Evolutionary conservation across 345 rosid species (phyloP).

Genomic region (Raphanus sativus): DNA sequence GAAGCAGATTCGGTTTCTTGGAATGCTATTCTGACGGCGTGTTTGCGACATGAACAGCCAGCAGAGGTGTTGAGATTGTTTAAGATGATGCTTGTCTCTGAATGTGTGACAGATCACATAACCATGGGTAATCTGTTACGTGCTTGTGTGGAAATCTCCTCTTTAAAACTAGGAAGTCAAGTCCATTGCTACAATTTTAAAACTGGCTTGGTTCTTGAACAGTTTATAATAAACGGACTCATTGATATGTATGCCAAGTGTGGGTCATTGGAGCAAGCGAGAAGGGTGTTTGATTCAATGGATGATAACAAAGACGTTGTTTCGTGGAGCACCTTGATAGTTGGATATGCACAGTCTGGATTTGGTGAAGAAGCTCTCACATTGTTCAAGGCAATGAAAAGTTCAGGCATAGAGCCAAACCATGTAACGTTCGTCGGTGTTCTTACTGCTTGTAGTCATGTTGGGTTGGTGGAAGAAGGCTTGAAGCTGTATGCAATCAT

Average conservation of each 20-base stretch:
- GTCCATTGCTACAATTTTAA: conserved; percentile 55
- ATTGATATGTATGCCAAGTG: conserved; percentile 78
- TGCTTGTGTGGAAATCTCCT: conserved; percentile 64
- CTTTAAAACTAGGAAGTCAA: conserved; percentile 67
- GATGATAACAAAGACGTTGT: conserved; percentile 54
- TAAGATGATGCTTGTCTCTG: conserved; percentile 50
- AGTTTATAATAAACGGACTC: conserved; percentile 52
- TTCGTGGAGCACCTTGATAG: conserved; percentile 72
- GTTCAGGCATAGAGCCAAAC: conserved; percentile 50
- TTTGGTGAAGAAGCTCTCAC: conserved; percentile 64
- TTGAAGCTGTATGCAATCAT: conserved; percentile 51
- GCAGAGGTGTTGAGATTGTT: conserved; percentile 58
- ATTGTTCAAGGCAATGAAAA: conserved; percentile 57
- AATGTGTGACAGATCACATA: conserved; percentile 52
- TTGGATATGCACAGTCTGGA: conserved; percentile 80
- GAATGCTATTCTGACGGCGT: conserved; percentile 71
- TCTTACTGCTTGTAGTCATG: conserved; percentile 77
- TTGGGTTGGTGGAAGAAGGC: conserved; percentile 69
- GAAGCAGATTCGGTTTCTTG: conserved; percentile 60
- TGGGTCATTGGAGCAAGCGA: conserved; percentile 58
- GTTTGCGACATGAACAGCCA: conserved; percentile 54
- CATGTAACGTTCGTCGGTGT: conserved; percentile 61
- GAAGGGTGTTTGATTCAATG: conserved; percentile 51
- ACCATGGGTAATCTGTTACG: conserved; percentile 50
- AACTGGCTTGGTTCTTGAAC: conserved; percentile 49